phyloP scores from a whole-genome alignment of 2,329 filamentous ascomycete species.

The Paracorniculantispora psalliotae region DNA sequence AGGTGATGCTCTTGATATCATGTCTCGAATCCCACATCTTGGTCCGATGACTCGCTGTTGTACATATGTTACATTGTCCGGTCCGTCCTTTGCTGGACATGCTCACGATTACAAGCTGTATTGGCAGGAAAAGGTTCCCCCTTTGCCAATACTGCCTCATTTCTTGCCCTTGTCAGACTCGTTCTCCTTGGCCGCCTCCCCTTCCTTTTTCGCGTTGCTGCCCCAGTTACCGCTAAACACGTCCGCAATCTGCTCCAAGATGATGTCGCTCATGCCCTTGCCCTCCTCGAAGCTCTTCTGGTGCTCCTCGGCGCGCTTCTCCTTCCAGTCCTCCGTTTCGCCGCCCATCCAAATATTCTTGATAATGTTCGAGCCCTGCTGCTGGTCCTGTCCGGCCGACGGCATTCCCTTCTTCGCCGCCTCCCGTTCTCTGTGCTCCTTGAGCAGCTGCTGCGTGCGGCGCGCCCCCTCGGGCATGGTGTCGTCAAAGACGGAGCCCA shows the following conservation, averaged over 20 bases:
- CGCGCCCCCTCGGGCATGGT: constrained; percentile 53
- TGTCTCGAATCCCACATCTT: not conserved
- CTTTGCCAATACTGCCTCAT: constrained; percentile 6
- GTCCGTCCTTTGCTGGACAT: not conserved
- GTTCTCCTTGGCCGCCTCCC: constrained; percentile 15
- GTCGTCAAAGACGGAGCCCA: constrained; percentile 41
- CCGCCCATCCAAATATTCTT: constrained; percentile 55
- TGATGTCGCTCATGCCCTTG: constrained; percentile 51
- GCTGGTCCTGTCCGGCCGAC: constrained; percentile 20
- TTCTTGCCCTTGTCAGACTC: constrained; percentile 19
- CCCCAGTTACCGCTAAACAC: constrained; percentile 40
- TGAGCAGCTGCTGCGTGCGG: constrained; percentile 42
- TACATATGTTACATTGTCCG: constrained; percentile 8
- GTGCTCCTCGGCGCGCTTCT: constrained; percentile 47
- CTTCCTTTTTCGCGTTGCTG: constrained; percentile 24
- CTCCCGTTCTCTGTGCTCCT: constrained; percentile 40
- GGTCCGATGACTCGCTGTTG: not conserved
- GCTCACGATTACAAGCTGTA: not conserved
- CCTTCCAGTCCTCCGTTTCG: constrained; percentile 50
- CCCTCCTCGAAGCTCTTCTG: constrained; percentile 50
- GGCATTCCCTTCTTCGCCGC: constrained; percentile 21
- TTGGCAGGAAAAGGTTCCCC: not conserved
- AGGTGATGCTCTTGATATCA: not conserved
- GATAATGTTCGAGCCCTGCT: constrained; percentile 31
- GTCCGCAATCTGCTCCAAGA: constrained; percentile 52